Conservation (phyloP, 2,329 filamentous ascomycete species). For the Sphaerulina musiva region DNA sequence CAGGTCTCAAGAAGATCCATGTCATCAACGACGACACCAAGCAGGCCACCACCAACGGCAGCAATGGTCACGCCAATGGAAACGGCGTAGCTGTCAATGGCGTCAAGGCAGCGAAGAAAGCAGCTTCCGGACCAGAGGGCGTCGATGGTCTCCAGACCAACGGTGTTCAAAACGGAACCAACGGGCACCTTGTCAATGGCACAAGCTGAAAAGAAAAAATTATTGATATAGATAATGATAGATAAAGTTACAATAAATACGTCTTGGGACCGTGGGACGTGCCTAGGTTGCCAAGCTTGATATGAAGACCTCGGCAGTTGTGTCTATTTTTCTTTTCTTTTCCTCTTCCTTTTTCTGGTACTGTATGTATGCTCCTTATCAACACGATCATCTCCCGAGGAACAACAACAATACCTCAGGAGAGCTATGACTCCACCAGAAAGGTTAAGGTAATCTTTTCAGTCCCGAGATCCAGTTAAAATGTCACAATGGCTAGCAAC, state of each 20-base stretch:
- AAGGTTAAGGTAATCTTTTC: too few species aligned
- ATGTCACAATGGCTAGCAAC: too few species aligned
- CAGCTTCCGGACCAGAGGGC: slow-evolving; percentile 31
- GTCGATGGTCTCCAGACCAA: slow-evolving; percentile 24
- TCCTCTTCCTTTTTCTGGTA: too few species aligned
- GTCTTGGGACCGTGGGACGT: not conserved
- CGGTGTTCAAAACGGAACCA: slow-evolving; percentile 19
- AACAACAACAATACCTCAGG: too few species aligned
- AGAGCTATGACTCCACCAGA: too few species aligned
- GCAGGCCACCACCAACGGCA: slow-evolving; percentile 14
- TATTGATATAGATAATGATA: not conserved
- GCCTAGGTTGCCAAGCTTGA: not conserved
- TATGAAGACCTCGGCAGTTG: not conserved
- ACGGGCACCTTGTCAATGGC: slow-evolving; percentile 21
- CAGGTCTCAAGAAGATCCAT: slow-evolving; percentile 27
- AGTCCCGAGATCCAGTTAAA: too few species aligned
- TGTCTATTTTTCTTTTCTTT: too few species aligned
- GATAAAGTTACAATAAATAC: not conserved
- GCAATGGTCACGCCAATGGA: slow-evolving; percentile 17
- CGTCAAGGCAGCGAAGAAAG: slow-evolving; percentile 24
- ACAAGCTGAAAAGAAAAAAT: slow-evolving; percentile 3
- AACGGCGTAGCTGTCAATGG: slow-evolving; percentile 18
- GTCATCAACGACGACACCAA: slow-evolving; percentile 34
- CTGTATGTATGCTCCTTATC: too few species aligned
- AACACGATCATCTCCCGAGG: too few species aligned